A percentile compares a stretch with the other conserved stretches of the same genome.
phyloP scores from a whole-genome alignment of 2,329 filamentous ascomycete species.

The Helicocarpus griseus region DNA sequence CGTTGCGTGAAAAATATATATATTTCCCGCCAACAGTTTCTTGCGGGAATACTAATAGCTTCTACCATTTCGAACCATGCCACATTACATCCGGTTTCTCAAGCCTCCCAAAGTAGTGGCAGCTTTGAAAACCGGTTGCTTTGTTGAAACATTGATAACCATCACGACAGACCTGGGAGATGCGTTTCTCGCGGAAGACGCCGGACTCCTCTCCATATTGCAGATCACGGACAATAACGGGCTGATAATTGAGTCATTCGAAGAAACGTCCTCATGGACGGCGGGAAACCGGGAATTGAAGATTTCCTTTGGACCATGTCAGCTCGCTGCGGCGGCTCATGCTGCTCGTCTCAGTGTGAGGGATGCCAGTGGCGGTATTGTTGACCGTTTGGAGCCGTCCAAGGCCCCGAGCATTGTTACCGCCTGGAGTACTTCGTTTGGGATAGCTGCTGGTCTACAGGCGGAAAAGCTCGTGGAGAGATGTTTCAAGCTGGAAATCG shows the following conservation, averaged over 20 bases:
- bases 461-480: conserved; percentile 48
- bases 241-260: conserved; percentile 26
- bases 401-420: conserved; percentile 42
- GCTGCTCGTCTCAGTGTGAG: background rate
- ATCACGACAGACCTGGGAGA: conserved; percentile 62
- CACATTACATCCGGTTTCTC: conserved; percentile 58
- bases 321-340: background rate
- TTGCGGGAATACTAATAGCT: conserved; percentile 8
- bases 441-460: conserved; percentile 26
- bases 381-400: conserved; percentile 20
- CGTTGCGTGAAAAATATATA: background rate
- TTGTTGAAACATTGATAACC: conserved; percentile 47
- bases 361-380: conserved; percentile 5
- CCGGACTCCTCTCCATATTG: conserved; percentile 31
- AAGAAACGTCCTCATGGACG: conserved; percentile 36
- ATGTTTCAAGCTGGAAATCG: conserved; percentile 33
- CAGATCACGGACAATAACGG: background rate
- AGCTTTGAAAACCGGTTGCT: conserved; percentile 15
- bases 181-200: conserved; percentile 45
- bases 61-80: conserved; percentile 33
- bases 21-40: background rate
- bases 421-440: conserved; percentile 44
- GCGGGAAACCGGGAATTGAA: conserved; percentile 35
- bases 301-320: conserved; percentile 24
- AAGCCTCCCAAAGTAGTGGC: conserved; percentile 45